Percentiles rank a stretch among this genome's conserved stretches.
Conservation (phyloP, 805 yeast genomes). For the Ogataea minuta region DNA sequence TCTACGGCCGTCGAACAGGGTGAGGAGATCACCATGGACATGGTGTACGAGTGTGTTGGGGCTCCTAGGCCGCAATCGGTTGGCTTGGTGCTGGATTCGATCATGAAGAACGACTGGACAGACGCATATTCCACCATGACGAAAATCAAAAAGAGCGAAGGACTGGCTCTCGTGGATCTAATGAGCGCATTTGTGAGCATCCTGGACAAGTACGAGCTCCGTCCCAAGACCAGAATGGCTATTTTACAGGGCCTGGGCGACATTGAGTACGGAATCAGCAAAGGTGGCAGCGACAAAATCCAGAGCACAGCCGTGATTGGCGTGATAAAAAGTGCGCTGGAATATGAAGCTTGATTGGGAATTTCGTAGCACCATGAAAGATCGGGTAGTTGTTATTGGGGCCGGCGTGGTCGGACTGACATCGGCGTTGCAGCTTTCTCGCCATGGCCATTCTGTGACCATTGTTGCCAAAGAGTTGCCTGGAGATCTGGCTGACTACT, state of each 20-base stretch:
- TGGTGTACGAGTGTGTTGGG: conserved; percentile 93
- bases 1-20: conserved; percentile 61
- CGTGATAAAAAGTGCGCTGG: conserved; percentile 69
- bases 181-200: conserved; percentile 73
- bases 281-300: conserved; percentile 88
- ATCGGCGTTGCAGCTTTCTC: conserved; percentile 46
- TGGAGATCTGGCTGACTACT: conserved; percentile 39
- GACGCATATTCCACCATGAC: conserved; percentile 66
- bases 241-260: conserved; percentile 76
- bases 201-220: conserved; percentile 65
- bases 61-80: conserved; percentile 90
- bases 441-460: conserved; percentile 40
- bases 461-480: conserved; percentile 45
- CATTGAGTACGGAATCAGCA: conserved; percentile 85
- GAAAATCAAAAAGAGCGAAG: conserved; percentile 67
- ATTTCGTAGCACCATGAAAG: not conserved
- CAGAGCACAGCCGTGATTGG: conserved; percentile 91
- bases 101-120: conserved; percentile 86
- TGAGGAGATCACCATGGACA: conserved; percentile 61
- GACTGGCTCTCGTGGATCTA: conserved; percentile 86
- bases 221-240: conserved; percentile 56
- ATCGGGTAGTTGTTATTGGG: conserved; percentile 24
- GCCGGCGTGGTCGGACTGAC: conserved; percentile 63
- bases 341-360: conserved; percentile 34
- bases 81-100: conserved; percentile 68